phyloP scores from a whole-genome alignment of 176 grass and related monocot genomes.

The Raddia guianensis region DNA sequence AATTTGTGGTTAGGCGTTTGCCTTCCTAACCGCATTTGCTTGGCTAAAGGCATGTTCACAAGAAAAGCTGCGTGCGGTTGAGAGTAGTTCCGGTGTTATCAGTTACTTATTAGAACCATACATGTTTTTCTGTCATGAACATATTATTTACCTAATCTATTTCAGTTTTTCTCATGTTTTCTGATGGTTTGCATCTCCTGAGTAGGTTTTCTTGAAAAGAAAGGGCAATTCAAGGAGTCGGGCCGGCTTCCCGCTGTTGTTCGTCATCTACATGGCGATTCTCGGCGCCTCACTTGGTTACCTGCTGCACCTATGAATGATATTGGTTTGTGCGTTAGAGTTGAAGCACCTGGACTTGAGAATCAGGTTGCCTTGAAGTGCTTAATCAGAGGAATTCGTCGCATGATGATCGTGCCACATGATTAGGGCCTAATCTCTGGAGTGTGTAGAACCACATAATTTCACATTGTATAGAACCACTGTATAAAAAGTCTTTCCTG shows the following conservation, averaged over 20 bases:
- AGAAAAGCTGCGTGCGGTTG: not conserved
- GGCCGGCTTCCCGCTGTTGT: conserved; percentile 39
- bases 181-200: not conserved
- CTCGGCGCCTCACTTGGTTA: conserved; percentile 60
- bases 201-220: conserved; percentile 41
- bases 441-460: conserved; percentile 17
- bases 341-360: not conserved
- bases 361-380: not conserved
- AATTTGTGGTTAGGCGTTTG: not conserved
- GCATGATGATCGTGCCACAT: not conserved
- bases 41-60: not conserved
- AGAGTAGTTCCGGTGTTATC: not conserved
- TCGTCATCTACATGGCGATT: conserved; percentile 40
- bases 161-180: not conserved
- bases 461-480: conserved; percentile 11
- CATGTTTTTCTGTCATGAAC: not conserved
- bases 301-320: conserved; percentile 59
- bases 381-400: not conserved
- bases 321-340: not conserved
- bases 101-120: not conserved
- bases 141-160: not conserved
- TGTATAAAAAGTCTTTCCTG: not conserved
- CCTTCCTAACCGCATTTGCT: not conserved
- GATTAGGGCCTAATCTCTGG: not conserved
- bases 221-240: not conserved